phyloP scores from a whole-genome alignment of 169 alveolate species.

The Eimeria brunetti region DNA sequence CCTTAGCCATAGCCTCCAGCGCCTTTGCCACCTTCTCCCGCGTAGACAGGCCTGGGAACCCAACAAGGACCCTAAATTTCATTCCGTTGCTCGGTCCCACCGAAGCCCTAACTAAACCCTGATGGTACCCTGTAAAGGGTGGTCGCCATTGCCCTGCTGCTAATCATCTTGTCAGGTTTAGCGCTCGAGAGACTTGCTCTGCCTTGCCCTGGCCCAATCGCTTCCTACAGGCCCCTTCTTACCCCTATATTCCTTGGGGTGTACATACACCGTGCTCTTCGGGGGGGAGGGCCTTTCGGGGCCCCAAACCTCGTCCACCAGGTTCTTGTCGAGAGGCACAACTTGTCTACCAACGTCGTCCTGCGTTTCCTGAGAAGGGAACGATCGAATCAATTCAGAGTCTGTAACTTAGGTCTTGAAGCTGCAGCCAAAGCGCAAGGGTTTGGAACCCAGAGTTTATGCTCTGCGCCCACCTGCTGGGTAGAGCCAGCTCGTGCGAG shows the following conservation, averaged over 20 bases:
- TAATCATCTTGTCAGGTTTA: background rate
- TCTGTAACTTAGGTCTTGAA: background rate
- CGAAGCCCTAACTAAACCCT: background rate
- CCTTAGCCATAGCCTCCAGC: slow-evolving; percentile 57
- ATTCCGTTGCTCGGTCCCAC: background rate
- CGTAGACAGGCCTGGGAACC: slow-evolving; percentile 54
- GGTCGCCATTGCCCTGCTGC: background rate
- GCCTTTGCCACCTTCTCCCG: slow-evolving; percentile 65
- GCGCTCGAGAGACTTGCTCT: background rate
- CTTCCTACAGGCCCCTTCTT: background rate
- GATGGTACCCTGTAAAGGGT: background rate
- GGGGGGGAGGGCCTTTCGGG: slow-evolving; percentile 55
- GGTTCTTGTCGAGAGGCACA: slow-evolving; percentile 44
- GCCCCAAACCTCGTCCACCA: slow-evolving; percentile 82
- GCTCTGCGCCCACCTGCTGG: slow-evolving; percentile 33
- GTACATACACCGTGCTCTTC: slow-evolving; percentile 57
- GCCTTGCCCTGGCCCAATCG: background rate
- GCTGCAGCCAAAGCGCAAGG: background rate
- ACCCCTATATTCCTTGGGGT: slow-evolving; percentile 62
- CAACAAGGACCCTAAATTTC: background rate
- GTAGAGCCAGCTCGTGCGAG: background rate
- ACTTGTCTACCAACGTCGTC: background rate
- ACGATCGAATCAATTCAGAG: background rate
- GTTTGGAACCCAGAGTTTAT: background rate
- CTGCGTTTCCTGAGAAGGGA: background rate